Evolutionary conservation across 2,329 filamentous ascomycete species (phyloP).

Genomic region (Neonectria sp.): DNA sequence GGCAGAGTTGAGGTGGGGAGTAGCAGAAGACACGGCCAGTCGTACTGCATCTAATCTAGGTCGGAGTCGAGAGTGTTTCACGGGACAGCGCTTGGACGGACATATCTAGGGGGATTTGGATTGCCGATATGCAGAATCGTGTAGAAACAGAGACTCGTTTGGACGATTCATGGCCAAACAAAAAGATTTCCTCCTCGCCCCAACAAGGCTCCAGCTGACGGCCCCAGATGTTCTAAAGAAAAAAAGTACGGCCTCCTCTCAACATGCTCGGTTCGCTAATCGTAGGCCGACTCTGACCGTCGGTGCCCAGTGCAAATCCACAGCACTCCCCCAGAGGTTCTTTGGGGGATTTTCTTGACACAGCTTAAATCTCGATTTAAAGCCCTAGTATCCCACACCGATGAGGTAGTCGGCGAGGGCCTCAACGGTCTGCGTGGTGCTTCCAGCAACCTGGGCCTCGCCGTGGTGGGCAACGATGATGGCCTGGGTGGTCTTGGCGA

Average conservation of each 20-base stretch:
- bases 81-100: conserved; percentile 10
- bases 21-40: conserved; percentile 23
- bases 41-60: conserved; percentile 19
- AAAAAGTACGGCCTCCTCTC: conserved; percentile 41
- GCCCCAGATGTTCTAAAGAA: conserved; percentile 41
- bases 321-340: conserved; percentile 23
- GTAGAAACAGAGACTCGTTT: conserved; percentile 44
- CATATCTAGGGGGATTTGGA: conserved; percentile 38
- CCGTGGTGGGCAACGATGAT: conserved; percentile 91
- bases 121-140: conserved; percentile 50
- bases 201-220: conserved; percentile 38
- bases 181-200: conserved; percentile 40
- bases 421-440: conserved; percentile 85
- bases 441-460: conserved; percentile 80
- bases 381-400: conserved; percentile 79
- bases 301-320: conserved; percentile 27
- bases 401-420: conserved; percentile 90
- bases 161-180: conserved; percentile 41
- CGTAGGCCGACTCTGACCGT: conserved; percentile 15
- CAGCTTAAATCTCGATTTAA: conserved; percentile 5
- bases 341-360: conserved; percentile 10
- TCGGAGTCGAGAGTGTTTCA: conserved; percentile 15
- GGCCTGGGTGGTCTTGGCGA: conserved; percentile 90
- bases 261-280: conserved; percentile 39
- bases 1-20: conserved; percentile 5